Conservation (phyloP, 164 flowering plant species). For the Umbellularia californica region DNA sequence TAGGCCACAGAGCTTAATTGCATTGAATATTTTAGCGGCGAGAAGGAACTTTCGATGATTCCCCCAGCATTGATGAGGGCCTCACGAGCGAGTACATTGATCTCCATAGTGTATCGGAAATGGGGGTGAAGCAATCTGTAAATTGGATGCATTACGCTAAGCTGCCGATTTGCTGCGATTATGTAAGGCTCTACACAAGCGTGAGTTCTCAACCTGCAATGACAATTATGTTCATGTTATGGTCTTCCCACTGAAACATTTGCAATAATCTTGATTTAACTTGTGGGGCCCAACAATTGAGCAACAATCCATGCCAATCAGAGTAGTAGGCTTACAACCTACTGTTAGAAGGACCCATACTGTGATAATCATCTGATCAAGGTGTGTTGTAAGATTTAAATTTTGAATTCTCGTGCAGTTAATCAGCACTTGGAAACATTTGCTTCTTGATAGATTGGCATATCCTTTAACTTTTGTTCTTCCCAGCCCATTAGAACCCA, state of each 20-base stretch:
- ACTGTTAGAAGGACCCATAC: too few species aligned
- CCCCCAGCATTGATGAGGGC: conserved; percentile 57
- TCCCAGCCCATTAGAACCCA: too few species aligned
- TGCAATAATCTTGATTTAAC: background rate
- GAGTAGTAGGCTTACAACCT: too few species aligned
- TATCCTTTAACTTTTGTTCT: background rate
- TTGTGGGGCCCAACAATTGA: background rate
- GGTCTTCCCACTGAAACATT: background rate
- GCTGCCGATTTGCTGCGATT: conserved; percentile 63
- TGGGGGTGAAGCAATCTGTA: conserved; percentile 61
- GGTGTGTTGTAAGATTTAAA: too few species aligned
- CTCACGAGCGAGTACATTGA: conserved; percentile 64
- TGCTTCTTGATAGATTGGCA: background rate
- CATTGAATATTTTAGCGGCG: conserved; percentile 45
- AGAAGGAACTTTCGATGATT: conserved; percentile 51
- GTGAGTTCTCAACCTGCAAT: conserved; percentile 69
- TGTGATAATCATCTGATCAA: too few species aligned
- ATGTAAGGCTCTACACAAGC: conserved; percentile 59
- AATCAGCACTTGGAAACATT: too few species aligned
- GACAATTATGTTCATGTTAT: too few species aligned
- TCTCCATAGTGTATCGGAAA: conserved; percentile 77
- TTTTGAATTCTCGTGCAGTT: too few species aligned
- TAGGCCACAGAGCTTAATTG: conserved; percentile 62
- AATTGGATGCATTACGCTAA: conserved; percentile 75
- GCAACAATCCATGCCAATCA: background rate